Evolutionary conservation across 306 rosid genomes (phyloP).

Genomic region (Prunus campanulata): DNA sequence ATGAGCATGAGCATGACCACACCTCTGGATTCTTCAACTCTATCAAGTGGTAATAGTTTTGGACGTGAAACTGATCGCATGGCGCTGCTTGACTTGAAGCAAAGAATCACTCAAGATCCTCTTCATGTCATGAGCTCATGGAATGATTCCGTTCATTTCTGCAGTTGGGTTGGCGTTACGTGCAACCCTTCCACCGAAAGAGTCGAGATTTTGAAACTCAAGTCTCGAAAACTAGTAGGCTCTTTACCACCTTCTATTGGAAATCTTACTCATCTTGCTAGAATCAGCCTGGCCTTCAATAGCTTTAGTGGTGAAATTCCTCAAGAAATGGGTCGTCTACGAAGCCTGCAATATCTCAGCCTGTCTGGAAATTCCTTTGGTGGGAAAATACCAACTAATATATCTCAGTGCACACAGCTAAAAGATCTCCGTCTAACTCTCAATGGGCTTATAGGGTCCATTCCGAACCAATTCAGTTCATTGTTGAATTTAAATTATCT

Average conservation of each 20-base stretch:
- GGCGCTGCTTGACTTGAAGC: no score
- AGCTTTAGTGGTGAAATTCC: slow-evolving; percentile 24
- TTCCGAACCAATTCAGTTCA: slow-evolving; percentile 12
- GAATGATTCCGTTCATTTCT: no score
- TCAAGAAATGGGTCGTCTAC: slow-evolving; percentile 23
- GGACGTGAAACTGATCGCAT: no score
- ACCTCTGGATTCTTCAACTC: no score
- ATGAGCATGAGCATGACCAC: no score
- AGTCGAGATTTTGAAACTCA: slow-evolving; percentile 18
- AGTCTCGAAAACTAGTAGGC: slow-evolving; percentile 15
- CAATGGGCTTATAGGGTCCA: neutral
- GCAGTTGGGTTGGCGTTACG: slow-evolving; percentile 8
- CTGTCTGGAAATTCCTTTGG: slow-evolving; percentile 19
- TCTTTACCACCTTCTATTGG: no score
- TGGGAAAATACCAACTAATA: slow-evolving; percentile 35
- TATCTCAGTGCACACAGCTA: slow-evolving; percentile 18
- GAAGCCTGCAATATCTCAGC: slow-evolving; percentile 16
- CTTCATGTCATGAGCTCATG: no score
- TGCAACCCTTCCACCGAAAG: slow-evolving; percentile 29
- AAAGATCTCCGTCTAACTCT: no score
- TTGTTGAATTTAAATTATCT: slow-evolving; percentile 13
- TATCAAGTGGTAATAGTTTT: no score
- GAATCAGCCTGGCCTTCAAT: neutral
- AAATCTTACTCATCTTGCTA: slow-evolving; percentile 20
- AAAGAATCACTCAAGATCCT: no score